These are phyloP conservation scores for Bipolaris bicolor DNA, from an alignment of 2,329 filamentous ascomycete genomes.

Conservation along the genomic window DNA sequence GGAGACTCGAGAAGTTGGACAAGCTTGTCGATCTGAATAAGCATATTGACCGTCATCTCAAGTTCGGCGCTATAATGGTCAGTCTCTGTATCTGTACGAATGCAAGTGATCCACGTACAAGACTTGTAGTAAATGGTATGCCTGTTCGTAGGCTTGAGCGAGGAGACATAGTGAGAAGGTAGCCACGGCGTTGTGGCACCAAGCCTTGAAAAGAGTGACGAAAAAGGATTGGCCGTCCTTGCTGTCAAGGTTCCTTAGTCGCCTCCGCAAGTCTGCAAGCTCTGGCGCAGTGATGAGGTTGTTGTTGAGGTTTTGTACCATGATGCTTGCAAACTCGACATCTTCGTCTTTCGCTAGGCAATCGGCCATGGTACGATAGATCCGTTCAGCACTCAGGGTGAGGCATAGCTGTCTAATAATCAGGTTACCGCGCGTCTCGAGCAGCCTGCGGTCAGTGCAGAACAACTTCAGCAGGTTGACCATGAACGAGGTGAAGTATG, in stretches of 20 bases:
- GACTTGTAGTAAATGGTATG: conserved; percentile 92
- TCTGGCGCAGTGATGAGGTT: conserved; percentile 98
- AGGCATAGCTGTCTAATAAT: conserved; percentile 96
- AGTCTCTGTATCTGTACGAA: conserved; percentile 22
- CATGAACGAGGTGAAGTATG: conserved; percentile 98
- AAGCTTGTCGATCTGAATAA: conserved; percentile 98
- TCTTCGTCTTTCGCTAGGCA: conserved; percentile 98
- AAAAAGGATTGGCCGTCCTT: conserved; percentile 97
- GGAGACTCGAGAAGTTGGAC: conserved; percentile 96
- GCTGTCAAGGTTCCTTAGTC: conserved; percentile 87
- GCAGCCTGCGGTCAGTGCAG: conserved; percentile 86
- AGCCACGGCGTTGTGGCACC: conserved; percentile 98
- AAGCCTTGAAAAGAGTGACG: conserved; percentile 90
- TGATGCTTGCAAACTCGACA: conserved; percentile 97
- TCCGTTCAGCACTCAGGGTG: conserved; percentile 89
- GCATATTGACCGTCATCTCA: conserved; percentile 98
- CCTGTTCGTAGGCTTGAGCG: conserved; percentile 96
- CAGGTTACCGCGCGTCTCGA: conserved; percentile 92
- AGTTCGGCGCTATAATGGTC: conserved; percentile 75
- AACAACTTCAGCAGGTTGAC: conserved; percentile 94
- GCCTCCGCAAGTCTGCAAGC: conserved; percentile 85
- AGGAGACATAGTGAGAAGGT: conserved; percentile 95
- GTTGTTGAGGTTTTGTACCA: conserved; percentile 99
- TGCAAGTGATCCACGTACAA: conserved; percentile 65
- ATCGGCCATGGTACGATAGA: conserved; percentile 93